Conservation (phyloP, 2,329 filamentous ascomycete species). For the Didymosphaeria variabile region DNA sequence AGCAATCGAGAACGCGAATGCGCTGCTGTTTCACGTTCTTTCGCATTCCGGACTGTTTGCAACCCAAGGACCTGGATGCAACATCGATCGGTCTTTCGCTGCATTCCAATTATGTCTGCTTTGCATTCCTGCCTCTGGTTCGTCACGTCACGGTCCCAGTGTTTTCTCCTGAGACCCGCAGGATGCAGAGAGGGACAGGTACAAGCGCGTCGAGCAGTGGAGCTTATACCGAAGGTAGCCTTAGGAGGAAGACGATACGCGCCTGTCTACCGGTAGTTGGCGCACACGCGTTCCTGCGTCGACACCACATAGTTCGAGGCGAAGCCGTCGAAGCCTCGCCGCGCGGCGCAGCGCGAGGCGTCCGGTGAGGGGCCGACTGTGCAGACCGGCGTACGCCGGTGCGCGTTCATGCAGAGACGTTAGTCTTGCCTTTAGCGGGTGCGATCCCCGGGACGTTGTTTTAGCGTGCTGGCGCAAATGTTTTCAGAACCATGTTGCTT, state of each 20-base stretch:
- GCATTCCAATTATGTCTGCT: neutral
- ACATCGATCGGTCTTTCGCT: neutral
- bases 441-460: neutral
- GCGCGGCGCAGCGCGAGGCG: neutral
- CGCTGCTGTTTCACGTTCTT: neutral
- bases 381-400: neutral
- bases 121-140: neutral
- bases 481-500: neutral
- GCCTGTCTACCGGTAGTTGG: neutral
- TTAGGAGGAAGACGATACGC: too few relatives aligned
- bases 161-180: neutral
- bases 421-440: neutral
- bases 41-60: neutral
- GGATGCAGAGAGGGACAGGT: neutral
- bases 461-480: constrained; percentile 5
- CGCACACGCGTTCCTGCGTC: neutral
- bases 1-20: neutral
- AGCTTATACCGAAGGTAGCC: neutral
- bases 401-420: constrained; percentile 2
- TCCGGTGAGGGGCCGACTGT: constrained; percentile 4
- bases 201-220: neutral
- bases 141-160: neutral
- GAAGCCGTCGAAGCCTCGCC: neutral
- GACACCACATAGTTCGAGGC: neutral
- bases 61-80: neutral